These are phyloP conservation scores for Penicillium psychrofluorescens DNA, from an alignment of 495 filamentous ascomycete genomes.

Conservation along the genomic window DNA sequence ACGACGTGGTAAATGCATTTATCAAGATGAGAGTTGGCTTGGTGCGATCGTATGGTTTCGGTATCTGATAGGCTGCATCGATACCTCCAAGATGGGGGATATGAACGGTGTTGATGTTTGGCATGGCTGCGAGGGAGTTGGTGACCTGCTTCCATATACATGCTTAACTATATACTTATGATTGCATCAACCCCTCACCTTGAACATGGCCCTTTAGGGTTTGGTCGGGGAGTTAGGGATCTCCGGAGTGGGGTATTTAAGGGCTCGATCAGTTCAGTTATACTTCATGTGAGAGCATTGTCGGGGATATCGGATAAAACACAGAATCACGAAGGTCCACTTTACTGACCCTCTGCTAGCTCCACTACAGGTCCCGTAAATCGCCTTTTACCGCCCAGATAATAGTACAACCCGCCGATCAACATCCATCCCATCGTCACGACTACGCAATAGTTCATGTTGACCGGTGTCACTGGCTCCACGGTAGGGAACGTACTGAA, in stretches of 20 bases:
- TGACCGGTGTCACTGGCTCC: constrained; percentile 12
- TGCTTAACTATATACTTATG: no score
- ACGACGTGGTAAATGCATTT: constrained; percentile 29
- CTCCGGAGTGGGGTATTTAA: no score
- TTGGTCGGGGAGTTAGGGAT: neutral
- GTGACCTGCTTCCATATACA: no score
- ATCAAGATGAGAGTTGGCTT: constrained; percentile 34
- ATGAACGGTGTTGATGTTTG: constrained; percentile 14
- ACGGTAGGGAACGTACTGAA: constrained; percentile 19
- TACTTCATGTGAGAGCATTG: neutral
- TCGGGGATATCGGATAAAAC: neutral
- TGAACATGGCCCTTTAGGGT: neutral
- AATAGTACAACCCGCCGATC: constrained; percentile 14
- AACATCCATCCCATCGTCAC: constrained; percentile 17
- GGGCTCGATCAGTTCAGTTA: no score
- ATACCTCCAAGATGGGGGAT: constrained; percentile 34
- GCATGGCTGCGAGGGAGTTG: neutral
- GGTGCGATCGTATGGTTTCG: constrained; percentile 19
- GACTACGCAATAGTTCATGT: constrained; percentile 19
- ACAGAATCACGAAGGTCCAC: neutral
- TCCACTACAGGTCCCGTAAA: constrained; percentile 13
- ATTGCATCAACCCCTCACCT: no score
- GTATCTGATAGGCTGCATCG: constrained; percentile 25
- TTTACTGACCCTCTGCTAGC: constrained; percentile 10
- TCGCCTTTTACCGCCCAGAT: constrained; percentile 10